A percentile compares a stretch with the other conserved stretches of the same genome.
phyloP scores from a whole-genome alignment of 768 basidiomycete genomes.

The Auricularia sp. region DNA sequence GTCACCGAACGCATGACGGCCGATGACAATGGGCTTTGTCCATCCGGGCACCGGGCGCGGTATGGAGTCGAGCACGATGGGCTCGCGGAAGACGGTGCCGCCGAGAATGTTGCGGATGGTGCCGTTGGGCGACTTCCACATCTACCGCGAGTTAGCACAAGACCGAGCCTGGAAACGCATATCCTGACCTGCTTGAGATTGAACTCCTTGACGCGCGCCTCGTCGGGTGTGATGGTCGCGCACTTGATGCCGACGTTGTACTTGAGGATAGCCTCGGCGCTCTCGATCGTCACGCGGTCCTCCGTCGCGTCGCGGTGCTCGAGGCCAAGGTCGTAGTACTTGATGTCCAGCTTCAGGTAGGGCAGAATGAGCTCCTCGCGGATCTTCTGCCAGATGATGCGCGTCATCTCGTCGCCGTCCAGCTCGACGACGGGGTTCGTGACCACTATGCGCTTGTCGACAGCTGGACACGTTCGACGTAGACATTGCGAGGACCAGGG shows the following conservation, averaged over 20 bases:
- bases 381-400: conserved; percentile 99
- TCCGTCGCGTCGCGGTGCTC: conserved; percentile 92
- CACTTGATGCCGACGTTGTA: conserved; percentile 98
- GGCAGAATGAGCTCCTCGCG: conserved; percentile 95
- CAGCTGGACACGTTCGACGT: not conserved
- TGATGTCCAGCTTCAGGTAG: conserved; percentile 90
- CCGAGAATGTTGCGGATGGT: conserved; percentile 98
- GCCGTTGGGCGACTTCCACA: conserved; percentile 97
- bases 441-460: conserved; percentile 55
- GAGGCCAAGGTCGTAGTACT: conserved; percentile 95
- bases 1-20: conserved; percentile 95
- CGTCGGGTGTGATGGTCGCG: conserved; percentile 98
- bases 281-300: conserved; percentile 86
- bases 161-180: no score
- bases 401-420: conserved; percentile 98
- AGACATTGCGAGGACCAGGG: no score
- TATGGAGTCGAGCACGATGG: conserved; percentile 84
- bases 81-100: conserved; percentile 97
- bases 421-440: conserved; percentile 88
- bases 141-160: conserved; percentile 29
- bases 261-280: conserved; percentile 88
- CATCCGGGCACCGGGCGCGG: conserved; percentile 94
- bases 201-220: conserved; percentile 92
- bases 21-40: conserved; percentile 93
- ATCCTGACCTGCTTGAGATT: conserved; percentile 60